Conservation (phyloP, 2,329 filamentous ascomycete species). For the Aspergillus uvarum region DNA sequence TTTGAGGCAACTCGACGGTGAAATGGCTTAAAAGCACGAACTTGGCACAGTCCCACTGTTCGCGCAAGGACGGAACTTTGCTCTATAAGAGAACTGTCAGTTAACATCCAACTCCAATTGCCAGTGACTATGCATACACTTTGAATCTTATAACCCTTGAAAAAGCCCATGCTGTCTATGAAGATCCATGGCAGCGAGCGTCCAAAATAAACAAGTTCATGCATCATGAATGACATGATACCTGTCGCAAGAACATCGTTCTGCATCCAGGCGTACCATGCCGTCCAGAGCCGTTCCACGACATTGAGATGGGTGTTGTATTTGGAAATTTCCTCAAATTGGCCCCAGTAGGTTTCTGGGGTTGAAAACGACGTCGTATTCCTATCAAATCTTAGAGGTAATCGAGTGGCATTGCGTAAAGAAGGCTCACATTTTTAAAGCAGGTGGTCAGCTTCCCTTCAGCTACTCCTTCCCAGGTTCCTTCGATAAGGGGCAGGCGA, state of each 20-base stretch:
- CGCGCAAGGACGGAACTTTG: constrained; percentile 88
- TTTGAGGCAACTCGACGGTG: constrained; percentile 96
- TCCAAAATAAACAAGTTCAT: constrained; percentile 93
- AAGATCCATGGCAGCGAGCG: constrained; percentile 88
- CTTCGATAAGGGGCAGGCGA: background rate
- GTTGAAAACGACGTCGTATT: constrained; percentile 49
- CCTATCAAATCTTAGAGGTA: constrained; percentile 24
- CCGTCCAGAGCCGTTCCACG: constrained; percentile 85
- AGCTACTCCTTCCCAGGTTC: background rate
- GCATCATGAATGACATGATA: constrained; percentile 95
- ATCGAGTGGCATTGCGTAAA: background rate
- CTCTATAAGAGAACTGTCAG: constrained; percentile 42
- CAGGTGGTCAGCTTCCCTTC: constrained; percentile 1
- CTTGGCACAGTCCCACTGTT: constrained; percentile 92
- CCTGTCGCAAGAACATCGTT: constrained; percentile 96
- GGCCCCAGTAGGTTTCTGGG: constrained; percentile 63
- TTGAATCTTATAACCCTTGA: constrained; percentile 95
- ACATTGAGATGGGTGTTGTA: constrained; percentile 85
- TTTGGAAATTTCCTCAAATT: constrained; percentile 64
- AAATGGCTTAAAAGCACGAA: constrained; percentile 94
- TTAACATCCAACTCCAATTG: background rate
- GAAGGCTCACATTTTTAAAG: constrained; percentile 21
- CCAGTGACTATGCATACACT: constrained; percentile 55
- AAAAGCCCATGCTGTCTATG: constrained; percentile 81
- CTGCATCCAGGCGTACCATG: constrained; percentile 97